Percentiles rank a stretch among this genome's conserved stretches.
Evolutionary conservation across 1,139 yeast species (phyloP).

Genomic region (Debaryomycetaceae sp.): DNA sequence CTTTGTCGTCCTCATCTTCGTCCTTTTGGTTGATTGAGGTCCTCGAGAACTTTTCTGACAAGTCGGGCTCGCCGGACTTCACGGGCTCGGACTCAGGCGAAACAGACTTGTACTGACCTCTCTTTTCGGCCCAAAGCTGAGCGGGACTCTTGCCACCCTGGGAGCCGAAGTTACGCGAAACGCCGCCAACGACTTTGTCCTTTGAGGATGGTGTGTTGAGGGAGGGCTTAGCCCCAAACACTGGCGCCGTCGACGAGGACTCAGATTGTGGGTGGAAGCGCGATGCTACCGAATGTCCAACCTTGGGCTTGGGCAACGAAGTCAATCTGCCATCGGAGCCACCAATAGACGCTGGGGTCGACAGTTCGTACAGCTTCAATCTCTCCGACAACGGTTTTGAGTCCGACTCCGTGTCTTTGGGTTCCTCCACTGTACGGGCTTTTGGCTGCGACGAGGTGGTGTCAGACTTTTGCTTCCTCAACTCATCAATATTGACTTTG

Average conservation of each 20-base stretch:
- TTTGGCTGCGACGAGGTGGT: slow-evolving; percentile 42
- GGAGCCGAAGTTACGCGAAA: slow-evolving; percentile 65
- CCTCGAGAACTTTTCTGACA: slow-evolving; percentile 15
- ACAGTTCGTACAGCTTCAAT: slow-evolving; percentile 26
- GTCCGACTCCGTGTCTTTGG: slow-evolving; percentile 20
- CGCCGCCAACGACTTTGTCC: slow-evolving; percentile 58
- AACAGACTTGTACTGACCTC: slow-evolving; percentile 56
- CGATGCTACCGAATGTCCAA: slow-evolving; percentile 46
- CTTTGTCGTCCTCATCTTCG: slow-evolving; percentile 17
- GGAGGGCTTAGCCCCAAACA: slow-evolving; percentile 54
- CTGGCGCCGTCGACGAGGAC: slow-evolving; percentile 22
- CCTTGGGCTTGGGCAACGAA: slow-evolving; percentile 64
- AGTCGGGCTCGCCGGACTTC: slow-evolving; percentile 9
- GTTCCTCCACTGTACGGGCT: slow-evolving; percentile 13
- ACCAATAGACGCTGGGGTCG: slow-evolving; percentile 12
- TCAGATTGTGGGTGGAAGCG: slow-evolving; percentile 40
- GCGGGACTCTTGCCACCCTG: slow-evolving; percentile 89
- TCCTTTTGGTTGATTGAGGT: slow-evolving; percentile 18
- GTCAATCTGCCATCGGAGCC: slow-evolving; percentile 46
- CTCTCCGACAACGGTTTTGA: slow-evolving; percentile 42
- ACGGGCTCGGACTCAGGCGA: slow-evolving; percentile 16
- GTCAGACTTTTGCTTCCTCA: slow-evolving; percentile 45
- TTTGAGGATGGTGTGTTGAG: slow-evolving; percentile 25
- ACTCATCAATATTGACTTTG: slow-evolving; percentile 39
- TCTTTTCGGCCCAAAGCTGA: slow-evolving; percentile 92